Evolutionary conservation across 306 rosid genomes (phyloP), one percentile per base, ranked within the genome.

Genomic region (Vigna nakashimae): DNA sequence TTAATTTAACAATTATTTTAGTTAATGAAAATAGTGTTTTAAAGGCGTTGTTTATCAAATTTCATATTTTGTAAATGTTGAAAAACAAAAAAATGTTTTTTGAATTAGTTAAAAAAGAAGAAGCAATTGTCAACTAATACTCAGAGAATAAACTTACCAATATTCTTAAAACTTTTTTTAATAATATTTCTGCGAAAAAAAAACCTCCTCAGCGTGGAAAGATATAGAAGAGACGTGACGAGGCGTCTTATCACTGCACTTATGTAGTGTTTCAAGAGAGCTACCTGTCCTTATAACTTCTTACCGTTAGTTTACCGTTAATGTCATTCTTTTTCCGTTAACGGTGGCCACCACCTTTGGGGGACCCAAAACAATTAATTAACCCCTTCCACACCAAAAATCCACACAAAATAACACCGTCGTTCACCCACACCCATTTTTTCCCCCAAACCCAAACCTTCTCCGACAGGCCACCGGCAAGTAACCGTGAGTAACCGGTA

Each of bases 301-400:
- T 66, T 42, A 66, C 71, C 71, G 71, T 66, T 66, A 66, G 17
- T 36, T 45, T 67, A 52, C 76, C 64, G 65, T 71, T 71, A 71
- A 56, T 71, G 20, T 36, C 6, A 64, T 53, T 34, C 48, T n/a
- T n/a, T 70, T 70, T 30, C 65, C 76, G 76, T 71, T 53, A 36
- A 52, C 43, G 75, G 50, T 71, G 64, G 32, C 9, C 69, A 63
- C 69, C 69, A 60, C 43, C 67, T 60, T n/a, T 4, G 42, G n/a
- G n/a, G 62, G 68, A 4, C 68, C 68, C 45, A 45, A 46, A 15
- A 11, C 45, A 10, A 43, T 8, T 43, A 62, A 62, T 62, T 62
- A 62, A 32, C 46, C 22, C 68, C 22, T 62, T 20, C 9, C 24
- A 14, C 46, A 32, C 40, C 40, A 57, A 20, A 51, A 20, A 42